Evolutionary conservation across 2,329 filamentous ascomycete species (phyloP), one percentile per base, ranked within the genome.

Genomic region (Pseudogymnoascus sp.): DNA sequence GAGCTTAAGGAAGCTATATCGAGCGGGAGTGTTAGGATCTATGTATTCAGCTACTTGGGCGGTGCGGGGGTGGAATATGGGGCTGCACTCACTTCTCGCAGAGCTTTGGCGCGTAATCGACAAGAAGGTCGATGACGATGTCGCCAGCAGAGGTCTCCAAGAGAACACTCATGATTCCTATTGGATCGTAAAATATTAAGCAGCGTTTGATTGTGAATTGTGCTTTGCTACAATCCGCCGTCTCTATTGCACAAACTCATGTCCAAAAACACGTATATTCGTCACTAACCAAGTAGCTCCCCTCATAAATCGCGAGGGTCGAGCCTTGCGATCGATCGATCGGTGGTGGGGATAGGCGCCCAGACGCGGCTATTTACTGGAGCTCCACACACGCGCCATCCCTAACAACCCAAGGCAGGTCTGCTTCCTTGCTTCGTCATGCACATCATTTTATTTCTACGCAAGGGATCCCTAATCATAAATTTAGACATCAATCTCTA

Each of bases 131-230:
- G 71, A 97, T 92, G 68, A 96, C 93, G 72, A 99, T 89, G 76
- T 99, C 95, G 72, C 93, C 93, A 1, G 88, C 85, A 64, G 89
- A 96, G 36, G 95, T 97, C 78, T 99, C 93, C 60, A 99, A 82
- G 31, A 97, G 83, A 63, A 96, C 93, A 67, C 91, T 96, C 93
- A 97, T 97, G 37, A 63, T 67, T 62, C 62, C 40, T 61, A 46
- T 60, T 42, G 25, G 59, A 34, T 61, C 18, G 31, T 59, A 5
- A 18, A 31, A 63, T 31, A 50, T 37, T 14, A 1, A 34, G 25
- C 28, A 40, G 12, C 12, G 42, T n/a, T 16, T 50, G 44, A 12
- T 23, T 38, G 18, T 31, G 31, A 44, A 16, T 18, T 23, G 42
- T 21, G 46, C 10, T 53, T 42, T 42, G 38, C 25, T 53, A 23